Conservation (phyloP, 1,139 yeast species). For the Pichia sp. region DNA sequence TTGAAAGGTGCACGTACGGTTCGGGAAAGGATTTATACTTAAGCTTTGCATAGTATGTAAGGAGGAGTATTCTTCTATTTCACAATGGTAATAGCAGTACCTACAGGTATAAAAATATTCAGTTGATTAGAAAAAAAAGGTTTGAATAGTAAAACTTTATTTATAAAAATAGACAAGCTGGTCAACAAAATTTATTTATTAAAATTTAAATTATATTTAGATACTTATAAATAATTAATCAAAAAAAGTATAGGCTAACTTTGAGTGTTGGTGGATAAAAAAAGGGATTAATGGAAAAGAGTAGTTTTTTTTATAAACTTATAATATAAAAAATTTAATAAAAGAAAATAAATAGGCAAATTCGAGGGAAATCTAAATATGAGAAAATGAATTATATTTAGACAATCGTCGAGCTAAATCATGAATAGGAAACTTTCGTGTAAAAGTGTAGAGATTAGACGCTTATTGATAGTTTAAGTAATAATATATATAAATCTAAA, state of each 20-base stretch:
- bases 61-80: conserved; percentile 7
- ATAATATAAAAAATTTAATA: conserved; percentile 2
- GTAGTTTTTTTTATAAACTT: too few species aligned
- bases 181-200: conserved; percentile 1
- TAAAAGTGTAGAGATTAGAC: conserved; percentile 9
- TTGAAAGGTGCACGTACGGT: conserved; percentile 14
- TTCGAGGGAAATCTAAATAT: conserved; percentile 7
- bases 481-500: conserved; percentile 2
- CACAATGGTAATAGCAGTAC: conserved; percentile 23
- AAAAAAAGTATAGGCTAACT: neutral
- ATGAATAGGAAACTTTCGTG: conserved; percentile 4
- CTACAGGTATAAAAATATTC: conserved; percentile 26
- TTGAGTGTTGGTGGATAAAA: conserved; percentile 4
- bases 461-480: conserved; percentile 6
- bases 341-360: conserved; percentile 1
- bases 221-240: conserved; percentile 3
- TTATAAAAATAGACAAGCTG: neutral
- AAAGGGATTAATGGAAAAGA: conserved; percentile 6
- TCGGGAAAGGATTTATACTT: conserved; percentile 11
- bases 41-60: neutral
- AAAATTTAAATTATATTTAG: conserved; percentile 3
- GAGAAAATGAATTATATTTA: conserved; percentile 2
- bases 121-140: conserved; percentile 17
- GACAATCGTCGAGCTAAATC: conserved; percentile 9
- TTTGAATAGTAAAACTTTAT: conserved; percentile 2